Evolutionary conservation across 768 basidiomycete genomes (phyloP).

Genomic region (Leccinum uliginosum): DNA sequence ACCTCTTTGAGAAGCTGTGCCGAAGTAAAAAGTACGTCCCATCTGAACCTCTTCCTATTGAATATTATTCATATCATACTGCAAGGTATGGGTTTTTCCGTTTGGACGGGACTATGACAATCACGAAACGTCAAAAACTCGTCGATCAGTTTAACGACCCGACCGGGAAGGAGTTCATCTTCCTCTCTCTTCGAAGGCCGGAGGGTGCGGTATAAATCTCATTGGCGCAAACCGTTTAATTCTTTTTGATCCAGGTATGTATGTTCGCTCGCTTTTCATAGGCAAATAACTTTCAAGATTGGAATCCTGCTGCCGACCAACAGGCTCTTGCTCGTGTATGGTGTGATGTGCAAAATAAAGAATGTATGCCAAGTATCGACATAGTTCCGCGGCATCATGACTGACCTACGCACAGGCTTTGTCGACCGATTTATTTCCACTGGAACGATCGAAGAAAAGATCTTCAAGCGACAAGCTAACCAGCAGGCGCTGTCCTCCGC

Average conservation of each 20-base stretch:
- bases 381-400: neutral
- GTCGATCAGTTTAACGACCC: constrained; percentile 97
- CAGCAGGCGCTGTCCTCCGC: constrained; percentile 96
- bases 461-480: constrained; percentile 94
- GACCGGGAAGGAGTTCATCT: constrained; percentile 88
- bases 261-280: neutral
- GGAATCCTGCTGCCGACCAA: constrained; percentile 98
- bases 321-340: constrained; percentile 98
- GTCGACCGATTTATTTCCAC: constrained; percentile 98
- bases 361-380: constrained; percentile 55
- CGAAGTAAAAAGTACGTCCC: constrained; percentile 69
- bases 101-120: constrained; percentile 92
- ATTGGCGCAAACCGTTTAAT: constrained; percentile 95
- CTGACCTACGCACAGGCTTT: constrained; percentile 56
- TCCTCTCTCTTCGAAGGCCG: constrained; percentile 94
- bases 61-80: neutral
- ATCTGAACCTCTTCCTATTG: neutral
- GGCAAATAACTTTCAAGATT: constrained; percentile 50
- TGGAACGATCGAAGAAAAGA: constrained; percentile 98
- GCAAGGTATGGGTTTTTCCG: constrained; percentile 86
- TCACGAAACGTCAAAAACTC: constrained; percentile 88
- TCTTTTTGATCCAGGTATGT: constrained; percentile 84
- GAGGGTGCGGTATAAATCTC: constrained; percentile 94
- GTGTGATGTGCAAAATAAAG: constrained; percentile 99
- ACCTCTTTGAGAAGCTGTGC: constrained; percentile 87